Evolutionary conservation across 371 early-diverging fungal species (phyloP), one percentile per base, ranked within the genome.

Genomic region (Syncephalastrum racemosum): DNA sequence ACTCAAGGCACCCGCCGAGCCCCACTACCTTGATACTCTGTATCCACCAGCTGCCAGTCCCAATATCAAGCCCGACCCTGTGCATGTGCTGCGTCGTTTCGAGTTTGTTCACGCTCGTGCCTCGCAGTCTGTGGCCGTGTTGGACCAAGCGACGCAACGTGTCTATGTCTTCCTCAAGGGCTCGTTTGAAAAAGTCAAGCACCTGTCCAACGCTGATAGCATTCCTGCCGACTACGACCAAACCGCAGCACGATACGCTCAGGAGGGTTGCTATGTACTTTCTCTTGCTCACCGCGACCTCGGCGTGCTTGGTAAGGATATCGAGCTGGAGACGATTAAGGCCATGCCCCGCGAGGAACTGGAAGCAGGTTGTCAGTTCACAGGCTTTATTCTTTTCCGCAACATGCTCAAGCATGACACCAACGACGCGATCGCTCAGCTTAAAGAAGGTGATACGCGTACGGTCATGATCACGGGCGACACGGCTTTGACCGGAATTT

Each of bases 401-500:
- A 96, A 96, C 70, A 89, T 86, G 80, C 80, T 95, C 40, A 98
- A 98, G 70, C 76, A 65, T 7, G 93, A 92, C 56, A 90, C 94
- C 2, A 62, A 64, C 12, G 78, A 75, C 4, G 92, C 91, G 0
- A 86, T 98, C 54, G 67, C 71, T 10, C 83, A 87, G 59, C 83
- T 98, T 41, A 87, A 88, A 57, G 68, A 62, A 2, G 94, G 93
- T 23, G 87, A 83, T 49, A 85, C 88, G 16, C 84, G 91, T 40
- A 70, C 74, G 16, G 86, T 93, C 4, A 97, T 97, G 92, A 90
- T 93, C 56, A 96, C 97, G 2, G 97, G 97, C 46, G 97, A 97
- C 68, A 88, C 88, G 41, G 87, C 92, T 6, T 73, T 90, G 53
- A 97, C 97, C 6, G 95, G 92, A 27, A 80, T 92, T 27, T 91